phyloP scores from a whole-genome alignment of 768 basidiomycete genomes.

The Russula lepida region DNA sequence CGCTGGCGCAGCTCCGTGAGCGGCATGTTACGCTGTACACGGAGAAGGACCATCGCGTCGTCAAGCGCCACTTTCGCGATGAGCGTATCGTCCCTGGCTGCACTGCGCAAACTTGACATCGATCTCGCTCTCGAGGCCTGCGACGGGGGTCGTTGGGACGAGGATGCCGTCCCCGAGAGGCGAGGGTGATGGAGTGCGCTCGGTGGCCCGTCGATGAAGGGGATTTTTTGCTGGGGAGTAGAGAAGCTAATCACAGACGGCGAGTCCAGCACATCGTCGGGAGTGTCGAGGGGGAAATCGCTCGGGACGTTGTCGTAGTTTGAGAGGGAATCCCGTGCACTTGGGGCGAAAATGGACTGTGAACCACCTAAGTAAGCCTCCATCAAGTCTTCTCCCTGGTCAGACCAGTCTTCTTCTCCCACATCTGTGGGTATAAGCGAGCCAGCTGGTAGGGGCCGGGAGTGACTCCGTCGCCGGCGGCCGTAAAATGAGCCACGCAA shows the following conservation, averaged over 20 bases:
- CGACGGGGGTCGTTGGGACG: not conserved
- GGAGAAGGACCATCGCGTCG: conserved; percentile 55
- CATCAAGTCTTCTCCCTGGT: conserved; percentile 30
- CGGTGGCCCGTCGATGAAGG: not conserved
- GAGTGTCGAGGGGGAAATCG: not conserved
- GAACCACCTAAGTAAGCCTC: conserved; percentile 38
- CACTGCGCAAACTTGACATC: not conserved
- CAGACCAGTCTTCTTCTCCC: conserved; percentile 23
- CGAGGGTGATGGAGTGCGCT: not conserved
- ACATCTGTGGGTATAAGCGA: conserved; percentile 21
- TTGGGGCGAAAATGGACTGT: conserved; percentile 1
- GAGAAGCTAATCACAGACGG: not conserved
- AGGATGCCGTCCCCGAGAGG: not conserved
- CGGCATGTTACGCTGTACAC: conserved; percentile 39
- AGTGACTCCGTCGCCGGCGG: conserved; percentile 10
- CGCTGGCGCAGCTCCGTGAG: conserved; percentile 47
- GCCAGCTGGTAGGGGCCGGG: conserved; percentile 16
- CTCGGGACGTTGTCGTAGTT: not conserved
- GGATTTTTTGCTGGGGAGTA: not conserved
- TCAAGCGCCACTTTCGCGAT: conserved; percentile 59
- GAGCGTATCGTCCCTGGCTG: conserved; percentile 26
- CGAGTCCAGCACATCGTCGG: not conserved
- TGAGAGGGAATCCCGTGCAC: not conserved
- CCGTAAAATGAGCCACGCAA: not conserved
- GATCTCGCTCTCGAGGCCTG: conserved; percentile 12